Conservation (phyloP, 2,329 filamentous ascomycete species). For the Alternaria ventricosa region DNA sequence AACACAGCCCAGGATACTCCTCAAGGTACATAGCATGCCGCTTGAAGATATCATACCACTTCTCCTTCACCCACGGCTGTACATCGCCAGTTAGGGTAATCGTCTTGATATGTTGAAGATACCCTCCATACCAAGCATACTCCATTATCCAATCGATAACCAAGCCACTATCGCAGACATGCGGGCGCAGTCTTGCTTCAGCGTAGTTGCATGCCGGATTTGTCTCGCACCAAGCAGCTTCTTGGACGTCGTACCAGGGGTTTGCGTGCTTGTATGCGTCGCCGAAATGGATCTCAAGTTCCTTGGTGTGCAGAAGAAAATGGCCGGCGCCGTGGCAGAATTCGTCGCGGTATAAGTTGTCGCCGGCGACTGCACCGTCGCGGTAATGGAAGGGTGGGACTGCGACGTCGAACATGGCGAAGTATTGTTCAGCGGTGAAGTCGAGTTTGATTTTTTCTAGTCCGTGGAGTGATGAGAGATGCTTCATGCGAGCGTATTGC, state of each 20-base stretch:
- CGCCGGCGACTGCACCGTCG: not conserved
- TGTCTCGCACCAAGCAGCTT: not conserved
- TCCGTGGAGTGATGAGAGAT: not conserved
- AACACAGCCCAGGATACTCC: not conserved
- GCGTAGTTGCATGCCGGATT: not conserved
- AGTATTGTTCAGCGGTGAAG: conserved; percentile 13
- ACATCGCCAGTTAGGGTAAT: conserved; percentile 12
- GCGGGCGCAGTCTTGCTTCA: not conserved
- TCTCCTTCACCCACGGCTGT: conserved; percentile 23
- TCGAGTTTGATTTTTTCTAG: conserved; percentile 21
- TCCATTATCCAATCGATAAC: not conserved
- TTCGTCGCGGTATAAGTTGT: not conserved
- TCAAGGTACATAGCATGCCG: not conserved
- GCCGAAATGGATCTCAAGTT: conserved; percentile 14
- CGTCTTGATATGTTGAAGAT: not conserved
- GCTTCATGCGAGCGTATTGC: not conserved
- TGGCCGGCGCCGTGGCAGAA: not conserved
- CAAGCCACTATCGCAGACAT: not conserved
- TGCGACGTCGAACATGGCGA: conserved; percentile 16
- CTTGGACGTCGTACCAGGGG: conserved; percentile 10
- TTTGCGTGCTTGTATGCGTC: not conserved
- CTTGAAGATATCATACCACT: conserved; percentile 20
- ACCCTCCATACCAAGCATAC: not conserved
- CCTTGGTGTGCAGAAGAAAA: conserved; percentile 7
- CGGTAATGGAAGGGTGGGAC: conserved; percentile 18